Evolutionary conservation across 495 filamentous ascomycete species (phyloP).

Genomic region (Stereocaulon alpinum): DNA sequence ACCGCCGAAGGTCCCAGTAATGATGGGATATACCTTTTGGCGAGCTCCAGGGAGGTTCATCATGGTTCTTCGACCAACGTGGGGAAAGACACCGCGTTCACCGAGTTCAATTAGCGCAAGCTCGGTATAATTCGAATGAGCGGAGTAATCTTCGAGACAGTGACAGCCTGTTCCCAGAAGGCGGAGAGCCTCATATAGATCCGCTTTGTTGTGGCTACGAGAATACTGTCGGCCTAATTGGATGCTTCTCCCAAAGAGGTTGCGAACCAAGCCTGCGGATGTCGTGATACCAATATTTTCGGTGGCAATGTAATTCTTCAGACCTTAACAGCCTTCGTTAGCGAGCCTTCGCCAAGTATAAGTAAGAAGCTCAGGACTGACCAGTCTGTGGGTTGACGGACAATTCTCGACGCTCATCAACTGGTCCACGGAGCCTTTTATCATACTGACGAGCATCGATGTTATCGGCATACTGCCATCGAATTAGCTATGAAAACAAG

Average conservation of each 20-base stretch:
- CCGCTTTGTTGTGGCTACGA: slow-evolving; percentile 49
- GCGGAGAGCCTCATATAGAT: slow-evolving; percentile 75
- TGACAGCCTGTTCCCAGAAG: slow-evolving; percentile 78
- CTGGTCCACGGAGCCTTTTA: slow-evolving; percentile 62
- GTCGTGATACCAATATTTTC: slow-evolving; percentile 64
- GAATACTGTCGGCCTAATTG: slow-evolving; percentile 62
- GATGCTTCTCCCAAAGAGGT: slow-evolving; percentile 60
- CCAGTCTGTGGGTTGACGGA: slow-evolving; percentile 60
- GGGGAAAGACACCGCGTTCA: slow-evolving; percentile 69
- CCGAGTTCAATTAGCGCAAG: slow-evolving; percentile 77
- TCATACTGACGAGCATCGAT: slow-evolving; percentile 77
- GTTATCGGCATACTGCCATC: slow-evolving; percentile 70
- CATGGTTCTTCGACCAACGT: slow-evolving; percentile 63
- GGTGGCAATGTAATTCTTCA: slow-evolving; percentile 88
- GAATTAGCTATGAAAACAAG: neutral
- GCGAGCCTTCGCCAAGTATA: neutral
- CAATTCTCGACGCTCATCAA: slow-evolving; percentile 70
- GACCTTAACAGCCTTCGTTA: slow-evolving; percentile 35
- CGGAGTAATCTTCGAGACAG: slow-evolving; percentile 87
- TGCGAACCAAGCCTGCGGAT: slow-evolving; percentile 63
- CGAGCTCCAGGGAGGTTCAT: slow-evolving; percentile 55
- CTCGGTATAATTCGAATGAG: slow-evolving; percentile 85
- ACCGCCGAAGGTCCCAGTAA: slow-evolving; percentile 88
- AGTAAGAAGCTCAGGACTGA: slow-evolving; percentile 4
- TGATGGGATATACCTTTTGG: slow-evolving; percentile 57